A percentile compares a stretch with the other conserved stretches of the same genome.
Evolutionary conservation across 345 rosid species (phyloP).

Genomic region (Gossypium ekmanianum): DNA sequence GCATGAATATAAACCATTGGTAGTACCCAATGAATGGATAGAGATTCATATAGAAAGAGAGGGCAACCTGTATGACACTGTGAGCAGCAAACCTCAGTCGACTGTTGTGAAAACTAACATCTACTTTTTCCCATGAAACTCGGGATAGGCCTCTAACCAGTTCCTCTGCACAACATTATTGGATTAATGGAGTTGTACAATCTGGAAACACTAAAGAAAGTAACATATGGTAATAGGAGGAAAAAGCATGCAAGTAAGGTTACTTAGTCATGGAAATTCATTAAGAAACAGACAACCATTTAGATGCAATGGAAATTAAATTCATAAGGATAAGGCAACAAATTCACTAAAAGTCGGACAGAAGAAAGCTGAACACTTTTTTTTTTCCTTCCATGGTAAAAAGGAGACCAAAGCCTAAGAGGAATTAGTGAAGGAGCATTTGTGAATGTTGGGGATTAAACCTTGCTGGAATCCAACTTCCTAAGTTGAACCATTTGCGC

Average conservation of each 20-base stretch:
- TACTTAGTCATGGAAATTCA: not conserved
- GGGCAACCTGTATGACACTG: slow-evolving; percentile 84
- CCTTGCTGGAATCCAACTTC: not conserved
- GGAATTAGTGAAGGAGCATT: not conserved
- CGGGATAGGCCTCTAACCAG: slow-evolving; percentile 72
- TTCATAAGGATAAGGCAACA: not conserved
- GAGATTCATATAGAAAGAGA: slow-evolving; percentile 18
- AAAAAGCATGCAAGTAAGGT: not conserved
- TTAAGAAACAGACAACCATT: not conserved
- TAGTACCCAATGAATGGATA: not conserved
- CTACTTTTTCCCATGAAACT: slow-evolving; percentile 93
- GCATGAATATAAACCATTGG: not conserved
- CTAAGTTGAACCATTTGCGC: not conserved
- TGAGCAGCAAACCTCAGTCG: slow-evolving; percentile 88
- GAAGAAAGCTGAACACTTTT: not conserved
- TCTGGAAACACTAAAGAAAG: not conserved
- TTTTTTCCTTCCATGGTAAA: not conserved
- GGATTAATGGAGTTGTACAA: slow-evolving; percentile 3
- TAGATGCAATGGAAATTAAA: not conserved
- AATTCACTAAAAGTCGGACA: not conserved
- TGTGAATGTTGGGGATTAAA: not conserved
- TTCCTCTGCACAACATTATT: slow-evolving; percentile 53
- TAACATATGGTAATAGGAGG: not conserved
- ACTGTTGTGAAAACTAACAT: slow-evolving; percentile 85
- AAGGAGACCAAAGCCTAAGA: not conserved